Evolutionary conservation across 2,329 filamentous ascomycete genomes (phyloP), one percentile per base, ranked within the genome.

Genomic region (Microdochium paspali): DNA sequence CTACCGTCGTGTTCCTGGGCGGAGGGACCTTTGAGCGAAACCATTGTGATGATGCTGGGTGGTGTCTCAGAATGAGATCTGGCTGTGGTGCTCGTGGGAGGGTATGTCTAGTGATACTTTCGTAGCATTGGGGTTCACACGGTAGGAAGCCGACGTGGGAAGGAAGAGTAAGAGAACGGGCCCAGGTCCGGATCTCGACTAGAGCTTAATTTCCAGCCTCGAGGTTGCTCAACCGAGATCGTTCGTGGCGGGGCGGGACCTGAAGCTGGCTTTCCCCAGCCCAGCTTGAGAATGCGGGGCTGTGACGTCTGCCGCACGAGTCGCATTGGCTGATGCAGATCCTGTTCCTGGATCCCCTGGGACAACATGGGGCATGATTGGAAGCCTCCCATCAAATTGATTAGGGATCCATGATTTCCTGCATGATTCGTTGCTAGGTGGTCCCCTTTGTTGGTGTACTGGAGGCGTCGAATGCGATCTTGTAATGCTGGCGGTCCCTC

Each of bases 1-100:
- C 80, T 80, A 66, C 87, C 85, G 63, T 84, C 74, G 66, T 80
- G 74, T 57, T 76, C 70, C 62, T 81, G 69, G 47, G 71, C 68
- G 53, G 70, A 68, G n/a, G 77, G 77, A 49, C 75, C 76, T 59
- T 80, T 81, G 65, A 75, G 65, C 24, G 61, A 58, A 50, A 72
- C 71, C 66, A 74, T 71, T 50, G 58, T 61, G 45, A 40, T 67
- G 9, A 23, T 32, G 43, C 28, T 30, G 28, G 30, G 32, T 35
- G 21, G 44, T 25, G 28, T 15, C n/a, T 35, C 10, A 6, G 31
- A 9, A 6, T 7, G 18, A 6, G 15, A 21, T 21, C 32, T 6
- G 15, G 21, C 12, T 43, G 40, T 10, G 21, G 40, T 43, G 20
- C 18, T 23, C 10, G 6, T 10, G 40, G 9, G 9, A n/a, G 24